Conservation (phyloP, 495 filamentous ascomycete genomes). For the Hypoxylon rickii region DNA sequence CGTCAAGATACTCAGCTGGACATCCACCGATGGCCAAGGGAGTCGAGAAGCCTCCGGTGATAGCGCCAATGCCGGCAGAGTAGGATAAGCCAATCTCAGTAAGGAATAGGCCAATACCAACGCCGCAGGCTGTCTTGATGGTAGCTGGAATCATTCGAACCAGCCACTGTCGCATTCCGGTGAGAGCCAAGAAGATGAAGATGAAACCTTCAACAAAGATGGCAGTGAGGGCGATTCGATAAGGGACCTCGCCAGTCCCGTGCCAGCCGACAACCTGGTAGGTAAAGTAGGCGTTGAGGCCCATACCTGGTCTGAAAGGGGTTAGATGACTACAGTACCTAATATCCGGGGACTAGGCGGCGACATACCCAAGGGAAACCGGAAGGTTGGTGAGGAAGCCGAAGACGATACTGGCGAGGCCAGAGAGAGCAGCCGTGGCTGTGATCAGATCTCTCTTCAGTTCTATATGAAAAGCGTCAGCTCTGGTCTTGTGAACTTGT, state of each 20-base stretch:
- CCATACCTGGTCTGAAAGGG: slow-evolving; percentile 69
- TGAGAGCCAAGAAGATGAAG: slow-evolving; percentile 66
- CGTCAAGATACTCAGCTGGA: slow-evolving; percentile 44
- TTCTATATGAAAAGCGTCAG: slow-evolving; percentile 42
- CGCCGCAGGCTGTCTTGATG: slow-evolving; percentile 80
- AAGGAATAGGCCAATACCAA: slow-evolving; percentile 79
- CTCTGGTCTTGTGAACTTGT: neutral
- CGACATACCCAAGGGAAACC: slow-evolving; percentile 61
- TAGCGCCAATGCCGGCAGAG: slow-evolving; percentile 74
- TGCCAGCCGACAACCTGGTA: slow-evolving; percentile 81
- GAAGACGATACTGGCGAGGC: slow-evolving; percentile 53
- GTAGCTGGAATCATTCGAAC: slow-evolving; percentile 76
- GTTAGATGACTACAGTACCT: slow-evolving; percentile 24
- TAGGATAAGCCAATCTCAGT: slow-evolving; percentile 78
- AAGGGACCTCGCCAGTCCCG: slow-evolving; percentile 68
- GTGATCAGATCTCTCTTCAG: slow-evolving; percentile 78
- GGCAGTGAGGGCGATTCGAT: slow-evolving; percentile 73
- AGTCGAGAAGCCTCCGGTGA: slow-evolving; percentile 60
- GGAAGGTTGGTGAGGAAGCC: slow-evolving; percentile 61
- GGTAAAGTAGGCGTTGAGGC: slow-evolving; percentile 83
- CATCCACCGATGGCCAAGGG: slow-evolving; percentile 76
- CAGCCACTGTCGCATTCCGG: slow-evolving; percentile 84
- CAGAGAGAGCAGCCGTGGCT: slow-evolving; percentile 74
- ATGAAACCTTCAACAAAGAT: slow-evolving; percentile 80
- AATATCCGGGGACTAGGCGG: slow-evolving; percentile 34